These are phyloP conservation scores for Avena eriantha DNA, from an alignment of 176 grass and related monocot genomes.

Conservation along the genomic window DNA sequence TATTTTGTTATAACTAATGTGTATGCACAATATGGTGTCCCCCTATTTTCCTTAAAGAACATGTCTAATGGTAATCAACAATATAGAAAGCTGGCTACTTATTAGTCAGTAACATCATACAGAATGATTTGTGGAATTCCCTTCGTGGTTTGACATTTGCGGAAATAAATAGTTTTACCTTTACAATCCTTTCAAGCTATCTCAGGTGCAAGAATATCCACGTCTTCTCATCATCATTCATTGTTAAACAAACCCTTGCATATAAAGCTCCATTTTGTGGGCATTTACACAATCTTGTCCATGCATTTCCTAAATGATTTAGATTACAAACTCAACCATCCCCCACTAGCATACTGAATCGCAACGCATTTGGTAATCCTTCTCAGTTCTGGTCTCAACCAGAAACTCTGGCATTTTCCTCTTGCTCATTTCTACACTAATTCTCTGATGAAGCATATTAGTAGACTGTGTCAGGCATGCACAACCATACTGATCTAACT, in stretches of 20 bases:
- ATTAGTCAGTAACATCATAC: background rate
- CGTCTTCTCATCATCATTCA: background rate
- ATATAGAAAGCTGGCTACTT: background rate
- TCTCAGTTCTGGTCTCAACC: background rate
- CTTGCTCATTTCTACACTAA: conserved; percentile 29
- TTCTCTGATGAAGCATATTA: background rate
- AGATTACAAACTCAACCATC: background rate
- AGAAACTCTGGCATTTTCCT: conserved; percentile 3
- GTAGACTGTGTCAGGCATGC: background rate
- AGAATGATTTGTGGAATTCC: background rate
- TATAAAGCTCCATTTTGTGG: background rate
- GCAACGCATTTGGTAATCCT: background rate
- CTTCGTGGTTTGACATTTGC: background rate
- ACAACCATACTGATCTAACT: conserved; percentile 31
- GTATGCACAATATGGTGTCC: no score
- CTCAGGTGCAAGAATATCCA: background rate
- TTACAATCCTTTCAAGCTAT: background rate
- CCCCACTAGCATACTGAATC: background rate
- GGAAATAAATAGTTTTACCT: background rate
- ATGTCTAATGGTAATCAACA: background rate
- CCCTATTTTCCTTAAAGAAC: no score
- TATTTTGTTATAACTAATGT: no score
- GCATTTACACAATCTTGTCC: background rate
- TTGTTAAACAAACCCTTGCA: background rate
- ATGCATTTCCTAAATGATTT: conserved; percentile 22